phyloP scores from a whole-genome alignment of 495 filamentous ascomycete species.

The Durotheca rogersii region DNA sequence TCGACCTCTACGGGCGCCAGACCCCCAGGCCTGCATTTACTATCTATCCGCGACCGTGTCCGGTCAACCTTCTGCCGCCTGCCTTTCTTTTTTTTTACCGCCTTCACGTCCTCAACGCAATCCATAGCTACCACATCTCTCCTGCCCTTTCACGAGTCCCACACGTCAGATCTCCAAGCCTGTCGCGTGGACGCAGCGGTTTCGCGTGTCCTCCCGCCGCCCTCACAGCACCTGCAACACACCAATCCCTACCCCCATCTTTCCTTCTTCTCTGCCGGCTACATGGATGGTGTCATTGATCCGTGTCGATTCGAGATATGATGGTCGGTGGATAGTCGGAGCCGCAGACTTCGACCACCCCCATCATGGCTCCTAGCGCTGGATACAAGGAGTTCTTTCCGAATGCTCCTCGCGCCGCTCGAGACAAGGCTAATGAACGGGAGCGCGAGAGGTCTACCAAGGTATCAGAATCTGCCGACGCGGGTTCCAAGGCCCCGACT shows the following conservation, averaged over 20 bases:
- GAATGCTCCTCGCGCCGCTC: constrained; percentile 66
- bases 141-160: constrained; percentile 34
- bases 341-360: constrained; percentile 45
- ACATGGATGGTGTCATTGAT: constrained; percentile 47
- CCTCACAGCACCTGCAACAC: constrained; percentile 3
- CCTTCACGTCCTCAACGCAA: constrained; percentile 9
- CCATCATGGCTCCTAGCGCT: constrained; percentile 74
- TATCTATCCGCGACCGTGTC: constrained; percentile 23
- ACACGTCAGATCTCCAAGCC: constrained; percentile 40
- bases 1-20: constrained; percentile 14
- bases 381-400: constrained; percentile 91
- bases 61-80: constrained; percentile 11
- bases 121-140: constrained; percentile 5
- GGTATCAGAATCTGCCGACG: constrained; percentile 52
- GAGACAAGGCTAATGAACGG: constrained; percentile 57
- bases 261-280: too few relatives aligned
- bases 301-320: constrained; percentile 50
- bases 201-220: constrained; percentile 35
- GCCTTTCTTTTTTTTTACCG: constrained; percentile 3
- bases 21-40: constrained; percentile 2
- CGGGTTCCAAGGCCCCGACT: constrained; percentile 42
- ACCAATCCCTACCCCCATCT: constrained; percentile 18
- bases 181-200: constrained; percentile 43
- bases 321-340: constrained; percentile 54
- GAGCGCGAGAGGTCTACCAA: constrained; percentile 43